Evolutionary conservation across 208 protist species (phyloP), one percentile per base, ranked within the genome.

Genomic region (Trypanosoma melophagium): DNA sequence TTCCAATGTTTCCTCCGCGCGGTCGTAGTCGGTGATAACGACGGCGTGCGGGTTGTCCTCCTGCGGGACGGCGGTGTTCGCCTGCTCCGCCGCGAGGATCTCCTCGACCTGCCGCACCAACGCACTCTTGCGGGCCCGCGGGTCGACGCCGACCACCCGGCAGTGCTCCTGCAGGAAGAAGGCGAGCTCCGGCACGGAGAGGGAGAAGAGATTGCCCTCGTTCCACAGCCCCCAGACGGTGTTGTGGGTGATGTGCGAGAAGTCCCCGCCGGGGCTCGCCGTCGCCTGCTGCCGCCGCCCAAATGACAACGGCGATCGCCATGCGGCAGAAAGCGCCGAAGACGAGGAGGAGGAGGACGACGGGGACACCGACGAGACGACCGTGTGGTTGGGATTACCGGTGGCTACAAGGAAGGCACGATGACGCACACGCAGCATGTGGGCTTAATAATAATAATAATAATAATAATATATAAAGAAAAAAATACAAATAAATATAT

Each of bases 141-240:
- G 42, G 24, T 81, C 71, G 2, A 84, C 69, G 8, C 76, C 57
- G 7, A 67, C 28, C 7, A 74, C 66, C 21, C 75, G 55, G 74
- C 84, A 86, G 56, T 93, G 74, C 62, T 80, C 74, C 51, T 73
- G 65, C 16, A 96, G 64, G 59, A 90, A 96, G 65, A 78, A 89
- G 24, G 63, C 56, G 2, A 96, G 83, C 79, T 96, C 88, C 13
- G 76, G 74, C 21, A 81, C 75, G 14, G 91, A 93, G 53, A 96
- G 85, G 22, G 89, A 96, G 68, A 95, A 96, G 67, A 96, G 81
- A 74, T 96, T 96, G 45, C 91, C 91, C 60, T 96, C 91, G 65
- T 96, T 96, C 91, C 91, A 96, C 54, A 96, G 74, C 3, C 86
- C 84, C 91, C 91, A 96, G 22, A 96, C 84, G 16, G 90, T 82